These are phyloP conservation scores for Cladochytrium replicatum DNA, from an alignment of 192 early-diverging fungal species.

Conservation along the genomic window DNA sequence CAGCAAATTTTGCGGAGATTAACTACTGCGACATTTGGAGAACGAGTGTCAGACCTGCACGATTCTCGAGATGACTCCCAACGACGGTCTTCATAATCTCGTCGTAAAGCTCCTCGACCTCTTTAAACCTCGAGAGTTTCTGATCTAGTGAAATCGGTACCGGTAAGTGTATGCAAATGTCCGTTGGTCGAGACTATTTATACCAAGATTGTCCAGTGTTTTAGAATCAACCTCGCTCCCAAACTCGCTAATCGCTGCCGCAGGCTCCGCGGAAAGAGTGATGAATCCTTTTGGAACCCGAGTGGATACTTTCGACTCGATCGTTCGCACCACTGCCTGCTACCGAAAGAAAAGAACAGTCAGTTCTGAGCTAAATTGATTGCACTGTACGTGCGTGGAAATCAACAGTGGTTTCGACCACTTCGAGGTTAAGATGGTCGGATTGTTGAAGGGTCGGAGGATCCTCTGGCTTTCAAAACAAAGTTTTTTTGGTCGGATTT, in stretches of 20 bases:
- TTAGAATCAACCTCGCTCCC: slow-evolving; percentile 18
- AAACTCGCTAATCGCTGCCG: slow-evolving; percentile 29
- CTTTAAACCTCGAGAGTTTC: slow-evolving; percentile 40
- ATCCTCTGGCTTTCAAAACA: background rate
- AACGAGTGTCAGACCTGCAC: slow-evolving; percentile 29
- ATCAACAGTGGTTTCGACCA: background rate
- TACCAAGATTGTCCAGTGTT: slow-evolving; percentile 19
- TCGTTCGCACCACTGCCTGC: slow-evolving; percentile 8
- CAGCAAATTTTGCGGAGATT: too few species aligned
- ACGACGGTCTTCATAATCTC: slow-evolving; percentile 43
- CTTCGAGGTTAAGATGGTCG: background rate
- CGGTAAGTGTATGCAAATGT: background rate
- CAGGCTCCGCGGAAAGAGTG: slow-evolving; percentile 29
- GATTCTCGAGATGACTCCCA: slow-evolving; percentile 30
- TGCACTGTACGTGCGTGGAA: background rate
- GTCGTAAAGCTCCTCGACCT: slow-evolving; percentile 47
- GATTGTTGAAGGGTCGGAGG: background rate
- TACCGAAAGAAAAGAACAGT: background rate
- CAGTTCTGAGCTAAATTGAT: background rate
- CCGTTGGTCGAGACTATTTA: background rate
- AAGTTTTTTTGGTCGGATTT: background rate
- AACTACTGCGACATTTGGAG: too few species aligned
- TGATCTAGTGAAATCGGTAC: slow-evolving; percentile 22
- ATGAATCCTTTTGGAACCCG: slow-evolving; percentile 38
- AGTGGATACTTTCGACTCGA: slow-evolving; percentile 25